A percentile compares a stretch with the other conserved stretches of the same genome.
These are phyloP conservation scores for Pythium coloratum DNA, from an alignment of 352 stramenopile species.

Conservation along the genomic window DNA sequence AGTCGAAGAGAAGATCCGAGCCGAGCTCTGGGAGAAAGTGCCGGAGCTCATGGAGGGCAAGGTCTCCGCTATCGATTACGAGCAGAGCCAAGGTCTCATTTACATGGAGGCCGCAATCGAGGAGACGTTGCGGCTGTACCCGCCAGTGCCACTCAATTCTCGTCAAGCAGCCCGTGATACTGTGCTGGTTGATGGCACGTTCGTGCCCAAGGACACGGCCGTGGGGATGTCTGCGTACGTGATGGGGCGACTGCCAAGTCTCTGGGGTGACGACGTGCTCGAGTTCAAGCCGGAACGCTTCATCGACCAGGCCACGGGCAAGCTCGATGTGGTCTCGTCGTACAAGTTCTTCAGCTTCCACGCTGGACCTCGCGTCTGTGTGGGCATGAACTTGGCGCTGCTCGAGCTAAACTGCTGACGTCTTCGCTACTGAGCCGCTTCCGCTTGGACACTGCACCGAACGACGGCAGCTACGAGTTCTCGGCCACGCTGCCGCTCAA, in stretches of 20 bases:
- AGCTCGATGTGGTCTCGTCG: slow-evolving; percentile 23
- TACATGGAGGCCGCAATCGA: slow-evolving; percentile 35
- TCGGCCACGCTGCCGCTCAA: slow-evolving; percentile 14
- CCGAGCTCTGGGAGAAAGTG: slow-evolving; percentile 29
- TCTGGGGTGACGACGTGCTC: slow-evolving; percentile 35
- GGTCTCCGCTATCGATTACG: slow-evolving; percentile 6
- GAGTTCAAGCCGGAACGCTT: slow-evolving; percentile 41
- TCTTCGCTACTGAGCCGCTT: slow-evolving; percentile 38
- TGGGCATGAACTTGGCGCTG: slow-evolving; percentile 45
- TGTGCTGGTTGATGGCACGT: slow-evolving; percentile 37
- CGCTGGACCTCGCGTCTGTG: slow-evolving; percentile 36
- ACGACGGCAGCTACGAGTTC: slow-evolving; percentile 20
- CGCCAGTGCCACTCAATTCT: slow-evolving; percentile 30
- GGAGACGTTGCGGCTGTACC: slow-evolving; percentile 42
- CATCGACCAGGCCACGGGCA: slow-evolving; percentile 20
- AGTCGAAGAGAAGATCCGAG: slow-evolving; percentile 32
- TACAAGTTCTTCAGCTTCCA: slow-evolving; percentile 50
- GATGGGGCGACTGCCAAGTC: slow-evolving; percentile 27
- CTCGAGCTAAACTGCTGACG: slow-evolving; percentile 47
- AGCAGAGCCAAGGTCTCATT: slow-evolving; percentile 13
- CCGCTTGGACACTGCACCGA: slow-evolving; percentile 25
- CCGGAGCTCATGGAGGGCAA: slow-evolving; percentile 20
- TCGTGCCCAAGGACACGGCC: slow-evolving; percentile 27
- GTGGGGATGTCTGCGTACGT: slow-evolving; percentile 32
- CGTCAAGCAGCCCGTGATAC: slow-evolving; percentile 32